phyloP scores from a whole-genome alignment of 2,329 filamentous ascomycete genomes.

The Orbilia oligospora region DNA sequence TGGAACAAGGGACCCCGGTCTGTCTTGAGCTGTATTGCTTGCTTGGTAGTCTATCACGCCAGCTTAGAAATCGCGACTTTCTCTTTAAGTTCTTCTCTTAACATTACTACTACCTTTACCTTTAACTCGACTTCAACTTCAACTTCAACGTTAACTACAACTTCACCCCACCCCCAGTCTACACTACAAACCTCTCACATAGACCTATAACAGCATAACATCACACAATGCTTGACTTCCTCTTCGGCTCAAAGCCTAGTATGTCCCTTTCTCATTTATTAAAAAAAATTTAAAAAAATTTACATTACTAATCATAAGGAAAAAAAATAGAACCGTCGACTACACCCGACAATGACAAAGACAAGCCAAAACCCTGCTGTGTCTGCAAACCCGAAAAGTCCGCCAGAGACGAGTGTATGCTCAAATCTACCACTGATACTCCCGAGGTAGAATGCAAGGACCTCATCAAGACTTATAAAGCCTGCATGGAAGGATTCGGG shows the following conservation, averaged over 20 bases:
- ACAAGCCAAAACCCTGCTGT: conserved; percentile 82
- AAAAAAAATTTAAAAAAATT: too few relatives aligned
- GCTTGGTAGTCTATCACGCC: background rate
- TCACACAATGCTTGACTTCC: conserved; percentile 52
- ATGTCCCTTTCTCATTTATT: conserved; percentile 14
- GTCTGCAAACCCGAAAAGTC: conserved; percentile 97
- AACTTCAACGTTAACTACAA: too few relatives aligned
- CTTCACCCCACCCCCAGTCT: too few relatives aligned
- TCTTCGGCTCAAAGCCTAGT: conserved; percentile 58
- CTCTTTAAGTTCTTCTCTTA: background rate
- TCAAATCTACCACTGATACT: conserved; percentile 88
- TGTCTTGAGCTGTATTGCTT: background rate
- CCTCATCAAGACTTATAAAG: conserved; percentile 85
- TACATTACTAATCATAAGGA: background rate
- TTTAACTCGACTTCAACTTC: background rate
- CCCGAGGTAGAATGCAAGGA: conserved; percentile 86
- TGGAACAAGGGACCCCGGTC: conserved; percentile 13
- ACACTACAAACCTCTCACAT: background rate
- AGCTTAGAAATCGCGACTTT: conserved; percentile 42
- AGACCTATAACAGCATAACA: background rate
- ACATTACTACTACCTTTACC: too few relatives aligned
- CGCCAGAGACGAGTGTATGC: conserved; percentile 96
- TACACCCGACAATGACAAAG: conserved; percentile 5
- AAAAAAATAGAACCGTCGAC: conserved; percentile 16
- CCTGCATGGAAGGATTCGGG: conserved; percentile 92